These are phyloP conservation scores for Triticum dicoccoides DNA, from an alignment of 176 grass and related monocot genomes.

Conservation along the genomic window DNA sequence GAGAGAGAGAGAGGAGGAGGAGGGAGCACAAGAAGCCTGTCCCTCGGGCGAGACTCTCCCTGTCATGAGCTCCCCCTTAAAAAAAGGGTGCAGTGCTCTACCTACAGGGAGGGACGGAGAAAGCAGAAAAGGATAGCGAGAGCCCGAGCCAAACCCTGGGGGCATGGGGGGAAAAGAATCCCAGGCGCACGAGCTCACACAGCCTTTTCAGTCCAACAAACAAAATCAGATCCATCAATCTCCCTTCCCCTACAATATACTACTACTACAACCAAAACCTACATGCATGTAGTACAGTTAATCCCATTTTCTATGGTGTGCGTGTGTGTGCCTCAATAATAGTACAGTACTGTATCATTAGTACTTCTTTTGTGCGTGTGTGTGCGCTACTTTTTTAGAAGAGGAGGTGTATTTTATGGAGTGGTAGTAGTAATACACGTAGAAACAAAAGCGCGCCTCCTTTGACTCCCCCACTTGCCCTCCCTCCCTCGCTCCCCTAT, in stretches of 20 bases:
- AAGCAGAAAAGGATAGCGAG: background rate
- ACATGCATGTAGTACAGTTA: background rate
- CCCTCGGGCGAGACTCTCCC: background rate
- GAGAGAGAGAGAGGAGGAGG: background rate
- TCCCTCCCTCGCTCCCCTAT: background rate
- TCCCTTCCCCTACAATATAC: constrained; percentile 17
- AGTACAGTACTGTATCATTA: background rate
- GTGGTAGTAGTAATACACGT: background rate
- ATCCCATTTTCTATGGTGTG: background rate
- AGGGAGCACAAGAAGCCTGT: background rate
- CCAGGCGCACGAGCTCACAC: constrained; percentile 55
- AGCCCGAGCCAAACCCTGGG: constrained; percentile 42
- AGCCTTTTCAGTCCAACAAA: constrained; percentile 35
- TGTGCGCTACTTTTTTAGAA: background rate
- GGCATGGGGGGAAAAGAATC: constrained; percentile 78
- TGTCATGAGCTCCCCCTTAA: constrained; percentile 35
- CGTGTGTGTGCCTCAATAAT: background rate
- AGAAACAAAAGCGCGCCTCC: constrained; percentile 41
- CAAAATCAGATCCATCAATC: constrained; percentile 29
- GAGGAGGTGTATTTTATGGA: background rate
- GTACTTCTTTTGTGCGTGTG: background rate
- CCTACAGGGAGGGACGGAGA: constrained; percentile 19
- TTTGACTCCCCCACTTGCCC: constrained; percentile 49
- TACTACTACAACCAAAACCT: background rate
- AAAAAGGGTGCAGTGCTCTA: constrained; percentile 49